Percentiles rank a stretch among this genome's conserved stretches.
These are phyloP conservation scores for Cryphonectria carpinicola DNA, from an alignment of 2,329 filamentous ascomycete species.

Conservation along the genomic window DNA sequence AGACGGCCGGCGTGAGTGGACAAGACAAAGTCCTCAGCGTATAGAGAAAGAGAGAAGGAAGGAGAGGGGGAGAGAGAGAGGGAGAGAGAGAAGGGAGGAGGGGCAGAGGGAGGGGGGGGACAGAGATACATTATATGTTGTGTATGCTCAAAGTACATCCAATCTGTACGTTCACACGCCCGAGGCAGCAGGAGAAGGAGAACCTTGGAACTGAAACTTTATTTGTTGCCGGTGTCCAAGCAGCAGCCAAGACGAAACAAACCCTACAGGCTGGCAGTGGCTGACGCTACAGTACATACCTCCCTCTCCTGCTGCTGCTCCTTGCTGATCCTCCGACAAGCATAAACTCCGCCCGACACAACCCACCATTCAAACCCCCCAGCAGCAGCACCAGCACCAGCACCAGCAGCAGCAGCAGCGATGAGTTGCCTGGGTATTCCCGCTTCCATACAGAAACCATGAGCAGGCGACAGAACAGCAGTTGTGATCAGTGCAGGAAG, in stretches of 20 bases:
- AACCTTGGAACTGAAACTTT: not conserved
- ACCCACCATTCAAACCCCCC: not conserved
- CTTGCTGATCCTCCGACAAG: constrained; percentile 1
- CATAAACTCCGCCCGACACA: not conserved
- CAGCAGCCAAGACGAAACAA: not conserved
- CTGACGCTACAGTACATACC: not conserved
- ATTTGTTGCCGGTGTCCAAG: not conserved
- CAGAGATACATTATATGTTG: not conserved
- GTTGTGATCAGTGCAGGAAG: constrained; percentile 31
- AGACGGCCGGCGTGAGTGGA: not conserved
- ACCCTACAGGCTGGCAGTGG: not conserved
- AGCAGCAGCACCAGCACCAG: too few species aligned
- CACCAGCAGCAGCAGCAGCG: not conserved
- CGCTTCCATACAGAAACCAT: constrained; percentile 15
- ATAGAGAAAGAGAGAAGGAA: not conserved
- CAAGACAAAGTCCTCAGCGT: not conserved
- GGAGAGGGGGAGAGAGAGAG: too few species aligned
- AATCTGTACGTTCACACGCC: not conserved
- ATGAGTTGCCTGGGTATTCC: not conserved
- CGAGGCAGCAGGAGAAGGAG: not conserved
- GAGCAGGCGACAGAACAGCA: constrained; percentile 29
- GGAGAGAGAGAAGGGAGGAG: not conserved
- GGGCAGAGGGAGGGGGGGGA: too few species aligned
- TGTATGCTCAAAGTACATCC: not conserved
- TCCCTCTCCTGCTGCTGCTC: not conserved